phyloP scores from a whole-genome alignment of 352 stramenopile genomes.

The Globisporangium rhizosaccharum region DNA sequence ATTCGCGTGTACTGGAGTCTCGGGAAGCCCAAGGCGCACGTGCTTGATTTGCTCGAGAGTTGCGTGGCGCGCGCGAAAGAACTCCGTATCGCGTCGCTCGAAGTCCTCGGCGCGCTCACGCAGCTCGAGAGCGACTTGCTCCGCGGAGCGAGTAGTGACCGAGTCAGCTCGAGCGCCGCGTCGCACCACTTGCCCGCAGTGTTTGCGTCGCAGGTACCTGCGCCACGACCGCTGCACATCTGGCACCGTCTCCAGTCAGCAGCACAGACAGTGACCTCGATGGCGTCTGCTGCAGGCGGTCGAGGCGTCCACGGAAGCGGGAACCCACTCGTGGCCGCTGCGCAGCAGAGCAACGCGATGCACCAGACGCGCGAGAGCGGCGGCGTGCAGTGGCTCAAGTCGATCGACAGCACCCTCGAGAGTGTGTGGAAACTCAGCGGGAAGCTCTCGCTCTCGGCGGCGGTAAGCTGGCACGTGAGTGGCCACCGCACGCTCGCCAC shows the following conservation, averaged over 20 bases:
- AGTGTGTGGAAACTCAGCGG: slow-evolving; percentile 60
- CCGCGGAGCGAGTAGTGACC: slow-evolving; percentile 13
- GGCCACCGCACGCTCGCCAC: slow-evolving; percentile 40
- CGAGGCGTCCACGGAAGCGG: slow-evolving; percentile 15
- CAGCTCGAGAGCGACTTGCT: slow-evolving; percentile 46
- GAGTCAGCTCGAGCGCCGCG: background rate
- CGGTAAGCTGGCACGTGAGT: slow-evolving; percentile 45
- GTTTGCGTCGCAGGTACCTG: slow-evolving; percentile 23
- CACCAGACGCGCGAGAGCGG: slow-evolving; percentile 6
- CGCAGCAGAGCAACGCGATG: slow-evolving; percentile 11
- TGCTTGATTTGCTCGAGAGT: slow-evolving; percentile 40
- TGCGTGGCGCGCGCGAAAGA: slow-evolving; percentile 61
- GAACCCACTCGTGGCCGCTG: slow-evolving; percentile 21
- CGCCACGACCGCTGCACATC: slow-evolving; percentile 36
- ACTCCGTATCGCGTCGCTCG: slow-evolving; percentile 41
- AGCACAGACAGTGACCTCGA: slow-evolving; percentile 3
- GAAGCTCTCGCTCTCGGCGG: slow-evolving; percentile 41
- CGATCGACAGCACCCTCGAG: slow-evolving; percentile 49
- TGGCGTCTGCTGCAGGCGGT: slow-evolving; percentile 1
- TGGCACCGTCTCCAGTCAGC: slow-evolving; percentile 32
- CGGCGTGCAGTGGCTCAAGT: slow-evolving; percentile 54
- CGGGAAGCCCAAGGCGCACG: slow-evolving; percentile 48
- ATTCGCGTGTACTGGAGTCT: slow-evolving; percentile 57
- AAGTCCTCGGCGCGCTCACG: slow-evolving; percentile 39
- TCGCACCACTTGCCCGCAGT: slow-evolving; percentile 26